Conservation (phyloP, 208 protist species). For the Zelonia costaricensis region DNA sequence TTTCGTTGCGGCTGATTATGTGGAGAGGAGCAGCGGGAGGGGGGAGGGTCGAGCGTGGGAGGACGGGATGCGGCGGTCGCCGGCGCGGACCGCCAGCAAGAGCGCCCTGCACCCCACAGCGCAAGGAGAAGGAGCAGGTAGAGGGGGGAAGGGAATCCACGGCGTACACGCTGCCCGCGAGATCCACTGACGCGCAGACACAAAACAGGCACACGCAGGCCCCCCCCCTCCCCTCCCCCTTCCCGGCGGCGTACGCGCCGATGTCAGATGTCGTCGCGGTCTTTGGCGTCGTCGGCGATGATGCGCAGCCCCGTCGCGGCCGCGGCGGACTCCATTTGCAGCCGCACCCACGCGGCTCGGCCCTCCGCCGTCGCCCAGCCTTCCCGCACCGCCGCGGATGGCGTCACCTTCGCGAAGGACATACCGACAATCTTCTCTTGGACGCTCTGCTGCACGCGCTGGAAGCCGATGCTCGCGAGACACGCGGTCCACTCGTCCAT, state of each 20-base stretch:
- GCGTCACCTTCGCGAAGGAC: conserved; percentile 51
- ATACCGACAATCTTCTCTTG: conserved; percentile 74
- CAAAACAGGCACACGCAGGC: not conserved
- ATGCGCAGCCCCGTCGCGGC: conserved; percentile 52
- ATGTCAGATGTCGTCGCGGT: conserved; percentile 3
- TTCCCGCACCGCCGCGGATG: conserved; percentile 13
- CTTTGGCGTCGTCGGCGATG: conserved; percentile 43
- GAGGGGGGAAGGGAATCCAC: no score
- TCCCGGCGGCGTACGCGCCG: not conserved
- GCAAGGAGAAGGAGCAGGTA: no score
- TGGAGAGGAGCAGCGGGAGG: no score
- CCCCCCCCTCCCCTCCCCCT: not conserved
- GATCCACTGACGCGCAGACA: no score
- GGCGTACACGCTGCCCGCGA: no score
- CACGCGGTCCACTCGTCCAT: conserved; percentile 64
- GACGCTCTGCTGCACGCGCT: conserved; percentile 62
- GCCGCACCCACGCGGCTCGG: conserved; percentile 36
- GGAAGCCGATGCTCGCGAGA: conserved; percentile 69
- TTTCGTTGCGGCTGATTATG: no score
- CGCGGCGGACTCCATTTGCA: conserved; percentile 37
- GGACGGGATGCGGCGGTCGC: no score
- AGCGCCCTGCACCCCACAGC: no score
- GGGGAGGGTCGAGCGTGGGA: no score
- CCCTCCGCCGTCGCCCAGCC: conserved; percentile 21
- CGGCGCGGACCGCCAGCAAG: no score